Evolutionary conservation across 2,329 filamentous ascomycete genomes (phyloP), one percentile per base, ranked within the genome.

Genomic region (Penicillium janthinellum): DNA sequence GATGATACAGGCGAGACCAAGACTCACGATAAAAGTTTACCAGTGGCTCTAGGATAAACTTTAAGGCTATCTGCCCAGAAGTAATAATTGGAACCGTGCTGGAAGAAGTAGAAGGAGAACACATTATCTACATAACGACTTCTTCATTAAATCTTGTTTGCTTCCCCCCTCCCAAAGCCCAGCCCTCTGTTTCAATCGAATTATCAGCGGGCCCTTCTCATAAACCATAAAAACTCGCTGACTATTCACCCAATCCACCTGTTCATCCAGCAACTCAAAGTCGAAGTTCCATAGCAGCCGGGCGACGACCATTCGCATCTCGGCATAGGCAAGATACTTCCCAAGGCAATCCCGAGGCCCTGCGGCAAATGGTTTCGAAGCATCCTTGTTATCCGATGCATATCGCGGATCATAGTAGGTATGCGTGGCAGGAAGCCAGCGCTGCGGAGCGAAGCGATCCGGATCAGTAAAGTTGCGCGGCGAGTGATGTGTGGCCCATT

Each of bases 341-440:
- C 68, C 72, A 6, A 72, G 59, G 49, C 72, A 74, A 14, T 64
- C 64, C 4, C 69, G 58, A 17, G 68, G 67, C 0, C 72, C 71
- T 17, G 61, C 57, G 8, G 61, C 61, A 45, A 71, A 73, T 2
- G 73, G 69, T 22, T 72, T 70, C 4, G 72, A 49, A 1, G 56
- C 63, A 3, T 70, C 68, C n/a, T 64, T 58, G 10, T 73, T 72
- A 52, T 79, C 77, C 10, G 22, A 20, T 5, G 35, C 57, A 39
- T 54, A 60, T 54, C 11, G 48, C 41, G 44, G 69, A 73, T 41
- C 51, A 34, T 54, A 37, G 3, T 20, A 42, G n/a, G 39, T 17
- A 42, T 42, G 39, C 17, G 39, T 42, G 39, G 39, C 8, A 6
- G 39, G 17, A 42, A 42, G 39, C 39, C 39, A 42, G 39, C 39